Base-by-base conservation (phyloP, 2,329 filamentous ascomycete genomes). In the Apiospora kogelbergensis region DNA sequence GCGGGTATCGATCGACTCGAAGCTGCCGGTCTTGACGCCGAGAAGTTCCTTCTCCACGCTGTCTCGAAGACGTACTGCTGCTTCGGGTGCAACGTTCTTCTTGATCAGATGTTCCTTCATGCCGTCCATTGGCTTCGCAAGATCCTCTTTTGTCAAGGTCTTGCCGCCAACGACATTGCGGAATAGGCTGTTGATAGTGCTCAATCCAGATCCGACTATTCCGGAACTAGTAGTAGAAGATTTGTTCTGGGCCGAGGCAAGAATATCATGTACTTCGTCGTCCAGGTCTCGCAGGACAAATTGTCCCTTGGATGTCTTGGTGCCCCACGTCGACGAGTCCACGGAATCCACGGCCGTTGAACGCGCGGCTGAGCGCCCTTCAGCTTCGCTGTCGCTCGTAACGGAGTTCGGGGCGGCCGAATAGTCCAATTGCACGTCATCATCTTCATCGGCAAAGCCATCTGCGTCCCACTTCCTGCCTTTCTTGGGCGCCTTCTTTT, bases 51-150 rank as follows among this genome's bases (percentile, higher is more conserved):
- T 91, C 80, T 98, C 93, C 7, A 99, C 95, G 66, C 94, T 94
- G 71, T 97, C 91, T 78, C 95, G 98, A 53, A 99, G 84, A 67
- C 96, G 92, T 41, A 97, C 88, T 1, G 95, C 96, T 20, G 96
- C 96, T 84, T 98, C 96, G 67, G 93, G 92, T 0, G 96, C 96
- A 37, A 99, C 95, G 76, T 99, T 99, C 85, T 99, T 99, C 82
- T 92, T 91, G 70, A 99, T 82, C 7, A 99, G 85, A 79, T 98
- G 95, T 69, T 97, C 94, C 78, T 98, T 94, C 94, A 99, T 98
- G 41, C 92, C 93, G 81, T 95, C 96, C 83, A 99, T 90, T 1
- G 96, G 93, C 79, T 97, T 97, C 71, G 94, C 92, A 26, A 99
- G 86, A 76, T 98, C 95, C 72, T 92, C 89, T 79, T 94, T 93